Evolutionary conservation across 768 basidiomycete species (phyloP).

Genomic region (Lentinula guzmanii): DNA sequence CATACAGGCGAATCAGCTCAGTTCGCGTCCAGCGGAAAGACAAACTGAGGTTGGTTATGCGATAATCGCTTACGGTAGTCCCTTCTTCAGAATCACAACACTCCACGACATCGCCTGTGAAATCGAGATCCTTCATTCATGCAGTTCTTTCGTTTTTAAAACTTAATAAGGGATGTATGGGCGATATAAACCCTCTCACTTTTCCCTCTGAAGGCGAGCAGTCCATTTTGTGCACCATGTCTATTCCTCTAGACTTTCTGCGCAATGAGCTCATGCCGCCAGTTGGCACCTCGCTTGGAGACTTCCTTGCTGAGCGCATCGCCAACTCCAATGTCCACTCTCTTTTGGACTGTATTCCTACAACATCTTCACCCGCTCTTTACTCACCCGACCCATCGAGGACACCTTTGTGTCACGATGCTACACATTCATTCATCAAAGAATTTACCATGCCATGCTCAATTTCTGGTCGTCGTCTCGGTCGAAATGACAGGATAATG

Average conservation of each 20-base stretch:
- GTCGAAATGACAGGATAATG: slow-evolving; percentile 41
- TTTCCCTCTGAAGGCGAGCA: neutral
- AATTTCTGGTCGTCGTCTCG: slow-evolving; percentile 19
- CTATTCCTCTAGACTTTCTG: slow-evolving; percentile 28
- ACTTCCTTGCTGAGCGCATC: slow-evolving; percentile 26
- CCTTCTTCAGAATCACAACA: neutral
- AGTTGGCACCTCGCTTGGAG: slow-evolving; percentile 28
- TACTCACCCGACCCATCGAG: slow-evolving; percentile 31
- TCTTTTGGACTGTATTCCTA: slow-evolving; percentile 34
- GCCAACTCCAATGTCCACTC: slow-evolving; percentile 23
- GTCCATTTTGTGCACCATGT: slow-evolving; percentile 15
- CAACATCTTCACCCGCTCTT: slow-evolving; percentile 28
- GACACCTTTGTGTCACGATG: slow-evolving; percentile 27
- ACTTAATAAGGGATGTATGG: neutral
- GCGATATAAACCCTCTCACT: neutral
- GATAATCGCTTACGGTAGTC: slow-evolving; percentile 1
- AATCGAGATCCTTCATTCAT: slow-evolving; percentile 1
- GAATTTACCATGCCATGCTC: slow-evolving; percentile 33
- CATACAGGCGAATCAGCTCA: neutral
- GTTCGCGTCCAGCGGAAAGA: neutral
- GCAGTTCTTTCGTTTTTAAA: neutral
- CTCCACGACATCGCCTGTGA: neutral
- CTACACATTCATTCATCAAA: slow-evolving; percentile 30
- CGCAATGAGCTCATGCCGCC: slow-evolving; percentile 16
- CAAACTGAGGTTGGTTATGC: neutral